phyloP scores from a whole-genome alignment of 257 asterid species.

The Craterostigma plantagineum region DNA sequence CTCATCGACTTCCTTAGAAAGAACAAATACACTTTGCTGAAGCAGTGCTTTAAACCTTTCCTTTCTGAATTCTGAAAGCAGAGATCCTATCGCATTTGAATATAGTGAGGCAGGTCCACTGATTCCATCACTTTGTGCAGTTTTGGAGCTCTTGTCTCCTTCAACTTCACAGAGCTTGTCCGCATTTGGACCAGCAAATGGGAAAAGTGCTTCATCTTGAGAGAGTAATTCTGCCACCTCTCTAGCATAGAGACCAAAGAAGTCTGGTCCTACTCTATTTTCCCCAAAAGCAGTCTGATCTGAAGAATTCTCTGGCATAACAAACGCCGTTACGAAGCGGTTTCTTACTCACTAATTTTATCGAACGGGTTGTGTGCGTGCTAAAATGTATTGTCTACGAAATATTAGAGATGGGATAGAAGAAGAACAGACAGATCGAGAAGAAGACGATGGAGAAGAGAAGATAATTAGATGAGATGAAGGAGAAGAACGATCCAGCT shows the following conservation, averaged over 20 bases:
- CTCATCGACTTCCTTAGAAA: constrained; percentile 63
- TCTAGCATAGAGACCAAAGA: constrained; percentile 38
- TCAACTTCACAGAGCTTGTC: constrained; percentile 10
- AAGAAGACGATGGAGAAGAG: too few species aligned
- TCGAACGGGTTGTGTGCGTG: too few species aligned
- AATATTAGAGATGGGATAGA: too few species aligned
- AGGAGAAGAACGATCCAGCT: too few species aligned
- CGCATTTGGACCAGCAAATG: constrained; percentile 16
- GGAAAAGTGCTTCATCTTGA: constrained; percentile 27
- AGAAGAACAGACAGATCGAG: too few species aligned
- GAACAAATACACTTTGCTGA: constrained; percentile 34
- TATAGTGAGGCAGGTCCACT: constrained; percentile 25
- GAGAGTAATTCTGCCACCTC: constrained; percentile 33
- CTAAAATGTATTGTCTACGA: too few species aligned
- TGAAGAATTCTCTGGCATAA: too few species aligned
- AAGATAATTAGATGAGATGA: too few species aligned
- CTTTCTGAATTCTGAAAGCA: constrained; percentile 28
- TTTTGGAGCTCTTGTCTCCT: constrained; percentile 9
- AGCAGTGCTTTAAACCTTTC: constrained; percentile 42
- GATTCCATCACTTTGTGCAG: constrained; percentile 5
- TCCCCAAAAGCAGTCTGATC: too few species aligned
- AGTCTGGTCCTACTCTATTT: constrained; percentile 36
- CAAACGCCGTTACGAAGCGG: too few species aligned
- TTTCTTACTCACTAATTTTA: too few species aligned
- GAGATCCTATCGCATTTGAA: constrained; percentile 43